Evolutionary conservation across 257 asterid species (phyloP), one percentile per base, ranked within the genome.

Genomic region (Plantago ovata): DNA sequence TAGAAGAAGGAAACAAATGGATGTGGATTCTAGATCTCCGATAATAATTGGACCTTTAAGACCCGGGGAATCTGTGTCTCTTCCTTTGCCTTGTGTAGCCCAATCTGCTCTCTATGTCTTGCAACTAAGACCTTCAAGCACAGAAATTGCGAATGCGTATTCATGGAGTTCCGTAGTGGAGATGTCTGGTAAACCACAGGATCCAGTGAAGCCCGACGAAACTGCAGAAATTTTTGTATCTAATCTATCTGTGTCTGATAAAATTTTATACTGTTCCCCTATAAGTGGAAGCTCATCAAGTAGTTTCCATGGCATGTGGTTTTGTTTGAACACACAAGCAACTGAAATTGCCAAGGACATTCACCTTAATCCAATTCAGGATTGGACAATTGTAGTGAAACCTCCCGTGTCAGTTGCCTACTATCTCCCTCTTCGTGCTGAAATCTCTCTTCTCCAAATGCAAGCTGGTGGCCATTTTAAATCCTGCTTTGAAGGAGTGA

Each of bases 371-470:
- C 84, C 95, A 56, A 78, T 86, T 44, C 77, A 76, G 53, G 98
- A 88, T 65, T 92, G 98, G 98, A 81, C 77, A 49, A 80, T 92
- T 56, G 85, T 81, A 58, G 82, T 88, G 49, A 80, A 71, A 66
- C 71, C 97, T 60, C 98, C 98, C 52, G 49, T 92, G 56, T 73
- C 91, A 38, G 66, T 92, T 64, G 67, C 84, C 58, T 88, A 92
- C 62, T 86, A 76, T 73, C 98, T 92, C 60, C 97, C 98, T 70
- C 75, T 92, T 70, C 58, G 65, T 67, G 89, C 98, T 50, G 98
- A 92, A 72, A 82, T 80, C 76, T 84, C 95, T 55, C 84, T 92
- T 64, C 94, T 88, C 67, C 95, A 88, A 85, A 89, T 81, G 89
- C 98, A 89, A 81, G 66, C 62, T 54, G 73, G 62, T 67, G 98